Base-by-base conservation (phyloP, 768 basidiomycete species). In the Russula abietina region DNA sequence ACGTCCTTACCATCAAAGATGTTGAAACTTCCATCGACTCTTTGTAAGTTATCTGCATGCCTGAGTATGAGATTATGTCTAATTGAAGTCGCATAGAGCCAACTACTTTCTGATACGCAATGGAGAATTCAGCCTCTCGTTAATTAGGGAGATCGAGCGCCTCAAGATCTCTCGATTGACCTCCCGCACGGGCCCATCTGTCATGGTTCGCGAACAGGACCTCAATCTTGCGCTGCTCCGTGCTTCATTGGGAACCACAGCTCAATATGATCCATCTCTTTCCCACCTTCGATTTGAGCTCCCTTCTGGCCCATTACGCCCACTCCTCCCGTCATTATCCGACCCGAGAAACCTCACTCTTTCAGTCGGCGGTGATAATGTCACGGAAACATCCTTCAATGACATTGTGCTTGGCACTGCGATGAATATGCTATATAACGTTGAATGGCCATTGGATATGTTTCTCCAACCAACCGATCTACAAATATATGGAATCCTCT, bases 131-230 rank as follows among this genome's bases (percentile, higher is more conserved):
- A 83, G 85, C 52, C 78, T 92, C 17, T 84, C 92, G 0, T 78
- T 96, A 22, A 92, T 97, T 53, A 82, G 87, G 36, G 93, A 95
- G 72, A 83, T 97, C 33, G 90, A 93, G 71, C 83, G 88, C 12
- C 80, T 97, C 59, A 93, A 92, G 69, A 69, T 87, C 26, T 87
- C 88, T 22, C 86, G 93, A 43, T 73, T 97, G 55, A 88, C 84
- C 32, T 79, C 80, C 30, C 85, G 83, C 65, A 79, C 83, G 28
- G 87, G 81, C 8, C 77, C 82, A 55, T 79, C 82, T 12, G 86
- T 84, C 6, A 86, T 93, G 81, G 94, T 96, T 68, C 84, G 88
- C 28, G 93, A 95, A 67, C 92, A 94, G 73, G 93, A 97, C 68
- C 77, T 97, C 26, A 90, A 93, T 65, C 83, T 91, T 38, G 91